A percentile compares a stretch with the other conserved stretches of the same genome.
Evolutionary conservation across 2,329 filamentous ascomycete genomes (phyloP).

Genomic region (Colletotrichum cordylinicola): DNA sequence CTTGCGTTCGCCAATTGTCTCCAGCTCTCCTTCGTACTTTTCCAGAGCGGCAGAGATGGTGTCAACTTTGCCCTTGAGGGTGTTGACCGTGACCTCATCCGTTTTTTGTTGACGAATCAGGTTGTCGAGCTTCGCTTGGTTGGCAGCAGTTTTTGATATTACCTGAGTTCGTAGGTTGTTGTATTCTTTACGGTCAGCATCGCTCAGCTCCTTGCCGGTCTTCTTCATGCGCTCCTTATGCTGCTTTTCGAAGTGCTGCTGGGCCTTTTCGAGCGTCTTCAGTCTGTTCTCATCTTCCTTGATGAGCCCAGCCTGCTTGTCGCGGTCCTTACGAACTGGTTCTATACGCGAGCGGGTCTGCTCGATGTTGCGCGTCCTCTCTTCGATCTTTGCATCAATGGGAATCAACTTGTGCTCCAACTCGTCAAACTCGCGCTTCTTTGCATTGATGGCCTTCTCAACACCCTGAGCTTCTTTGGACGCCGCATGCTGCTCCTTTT

Average conservation of each 20-base stretch:
- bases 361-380: constrained; percentile 75
- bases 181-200: constrained; percentile 88
- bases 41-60: constrained; percentile 75
- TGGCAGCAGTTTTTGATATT: constrained; percentile 79
- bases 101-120: constrained; percentile 89
- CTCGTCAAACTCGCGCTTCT: constrained; percentile 87
- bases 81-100: constrained; percentile 89
- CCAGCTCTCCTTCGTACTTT: constrained; percentile 75
- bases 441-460: constrained; percentile 84
- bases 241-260: constrained; percentile 85
- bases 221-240: constrained; percentile 86
- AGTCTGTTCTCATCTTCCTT: constrained; percentile 82
- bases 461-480: constrained; percentile 78
- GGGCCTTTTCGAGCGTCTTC: constrained; percentile 85
- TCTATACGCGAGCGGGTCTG: constrained; percentile 72
- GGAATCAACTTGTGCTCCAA: constrained; percentile 86
- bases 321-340: constrained; percentile 77
- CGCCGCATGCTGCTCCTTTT: constrained; percentile 81
- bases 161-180: constrained; percentile 84
- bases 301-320: constrained; percentile 71
- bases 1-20: constrained; percentile 72
- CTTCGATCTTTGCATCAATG: constrained; percentile 88
- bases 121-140: constrained; percentile 84
- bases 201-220: constrained; percentile 84
- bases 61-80: constrained; percentile 87